phyloP scores from a whole-genome alignment of 78 protist species.

The Corallochytrium limacisporum region DNA sequence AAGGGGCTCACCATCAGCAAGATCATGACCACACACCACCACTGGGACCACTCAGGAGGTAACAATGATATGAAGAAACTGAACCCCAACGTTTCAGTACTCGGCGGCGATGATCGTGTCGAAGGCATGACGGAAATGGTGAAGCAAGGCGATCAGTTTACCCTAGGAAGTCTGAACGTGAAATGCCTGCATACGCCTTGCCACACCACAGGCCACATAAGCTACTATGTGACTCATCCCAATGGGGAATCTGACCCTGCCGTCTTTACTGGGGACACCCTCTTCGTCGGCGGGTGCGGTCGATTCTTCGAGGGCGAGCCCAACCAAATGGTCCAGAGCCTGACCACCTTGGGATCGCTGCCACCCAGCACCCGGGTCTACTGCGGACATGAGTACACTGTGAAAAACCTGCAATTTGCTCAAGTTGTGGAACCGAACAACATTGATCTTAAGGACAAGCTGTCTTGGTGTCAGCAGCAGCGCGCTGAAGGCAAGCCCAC shows the following conservation, averaged over 20 bases:
- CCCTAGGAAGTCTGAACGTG: conserved; percentile 6
- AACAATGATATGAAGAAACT: conserved; percentile 11
- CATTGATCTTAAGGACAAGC: conserved; percentile 9
- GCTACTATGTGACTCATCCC: background rate
- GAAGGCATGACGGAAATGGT: conserved; percentile 23
- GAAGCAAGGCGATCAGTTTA: background rate
- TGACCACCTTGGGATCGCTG: conserved; percentile 21
- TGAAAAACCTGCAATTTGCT: conserved; percentile 53
- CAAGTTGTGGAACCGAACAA: conserved; percentile 35
- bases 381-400: conserved; percentile 71
- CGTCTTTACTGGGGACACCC: conserved; percentile 22
- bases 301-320: conserved; percentile 53
- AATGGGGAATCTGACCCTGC: background rate
- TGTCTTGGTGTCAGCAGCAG: conserved; percentile 2
- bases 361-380: conserved; percentile 38
- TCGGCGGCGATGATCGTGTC: conserved; percentile 49
- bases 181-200: conserved; percentile 42
- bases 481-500: conserved; percentile 25
- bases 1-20: background rate
- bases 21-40: conserved; percentile 65
- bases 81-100: conserved; percentile 10
- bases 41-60: conserved; percentile 72
- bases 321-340: conserved; percentile 38
- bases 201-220: conserved; percentile 36
- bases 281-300: conserved; percentile 74